phyloP scores from a whole-genome alignment of 495 filamentous ascomycete species.

The Saxispiralis lemnorum region DNA sequence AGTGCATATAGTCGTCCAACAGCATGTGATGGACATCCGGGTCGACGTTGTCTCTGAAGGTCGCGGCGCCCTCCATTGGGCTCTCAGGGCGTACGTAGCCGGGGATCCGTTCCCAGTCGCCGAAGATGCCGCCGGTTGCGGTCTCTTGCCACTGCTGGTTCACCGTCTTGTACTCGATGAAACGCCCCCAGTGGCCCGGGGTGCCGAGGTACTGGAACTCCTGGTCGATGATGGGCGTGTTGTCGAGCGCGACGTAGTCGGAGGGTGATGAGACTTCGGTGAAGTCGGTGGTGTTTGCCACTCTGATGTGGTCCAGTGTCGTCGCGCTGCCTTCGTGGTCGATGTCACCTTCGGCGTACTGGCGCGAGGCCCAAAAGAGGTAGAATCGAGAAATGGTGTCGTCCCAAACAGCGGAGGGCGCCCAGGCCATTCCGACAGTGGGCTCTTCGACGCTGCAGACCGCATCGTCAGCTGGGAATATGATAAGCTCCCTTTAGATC shows the following conservation, averaged over 20 bases:
- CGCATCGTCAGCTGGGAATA: too few relatives aligned
- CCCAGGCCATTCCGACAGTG: background rate
- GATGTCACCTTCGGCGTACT: slow-evolving; percentile 15
- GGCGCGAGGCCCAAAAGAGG: slow-evolving; percentile 1
- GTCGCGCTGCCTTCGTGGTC: slow-evolving; percentile 15
- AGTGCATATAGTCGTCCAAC: background rate
- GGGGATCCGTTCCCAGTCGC: background rate
- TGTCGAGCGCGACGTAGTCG: slow-evolving; percentile 8
- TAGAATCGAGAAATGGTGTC: background rate
- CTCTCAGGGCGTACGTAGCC: background rate
- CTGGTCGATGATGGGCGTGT: background rate
- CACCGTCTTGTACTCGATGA: background rate
- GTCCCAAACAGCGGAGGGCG: background rate
- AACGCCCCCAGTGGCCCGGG: background rate
- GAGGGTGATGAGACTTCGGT: slow-evolving; percentile 15
- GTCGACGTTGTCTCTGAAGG: background rate
- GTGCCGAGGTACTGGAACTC: background rate
- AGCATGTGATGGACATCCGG: background rate
- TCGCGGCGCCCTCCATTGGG: background rate
- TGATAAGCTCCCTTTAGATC: too few relatives aligned
- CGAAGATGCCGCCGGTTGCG: background rate
- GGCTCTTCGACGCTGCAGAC: background rate
- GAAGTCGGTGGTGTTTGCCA: slow-evolving; percentile 21
- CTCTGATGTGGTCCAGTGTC: slow-evolving; percentile 19
- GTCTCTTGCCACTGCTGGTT: background rate